Evolutionary conservation across 208 protist genomes (phyloP).

Genomic region (Acanthamoeba castellanii): DNA sequence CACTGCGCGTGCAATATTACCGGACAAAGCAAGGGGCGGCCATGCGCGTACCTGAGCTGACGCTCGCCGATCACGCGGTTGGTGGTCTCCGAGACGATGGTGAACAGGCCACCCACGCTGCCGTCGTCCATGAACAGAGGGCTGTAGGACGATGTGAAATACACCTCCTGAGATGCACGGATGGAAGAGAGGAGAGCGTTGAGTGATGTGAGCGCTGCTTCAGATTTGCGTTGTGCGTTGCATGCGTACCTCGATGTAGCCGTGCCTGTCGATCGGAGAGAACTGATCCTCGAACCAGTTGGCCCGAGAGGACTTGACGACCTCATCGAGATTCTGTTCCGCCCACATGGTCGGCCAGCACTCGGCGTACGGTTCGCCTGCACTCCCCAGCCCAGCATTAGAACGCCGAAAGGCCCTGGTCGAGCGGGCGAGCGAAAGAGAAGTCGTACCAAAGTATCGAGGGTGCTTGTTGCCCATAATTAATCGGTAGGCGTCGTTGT

Average conservation of each 20-base stretch:
- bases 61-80: slow-evolving; percentile 49
- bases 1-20: neutral
- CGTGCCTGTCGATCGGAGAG: slow-evolving; percentile 46
- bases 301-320: slow-evolving; percentile 45
- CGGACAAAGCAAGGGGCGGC: neutral
- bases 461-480: slow-evolving; percentile 67
- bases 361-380: slow-evolving; percentile 42
- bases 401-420: neutral
- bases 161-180: neutral
- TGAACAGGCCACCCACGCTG: slow-evolving; percentile 51
- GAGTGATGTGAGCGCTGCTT: neutral
- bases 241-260: slow-evolving; percentile 35
- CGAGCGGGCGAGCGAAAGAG: neutral
- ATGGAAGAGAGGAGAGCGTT: neutral
- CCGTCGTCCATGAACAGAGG: slow-evolving; percentile 68
- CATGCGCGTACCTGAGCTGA: neutral
- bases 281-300: slow-evolving; percentile 69
- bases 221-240: too few species aligned
- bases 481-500: slow-evolving; percentile 51
- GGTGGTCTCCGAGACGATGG: slow-evolving; percentile 54
- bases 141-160: slow-evolving; percentile 65
- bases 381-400: neutral
- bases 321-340: slow-evolving; percentile 49
- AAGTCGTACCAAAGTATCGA: slow-evolving; percentile 5
- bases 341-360: slow-evolving; percentile 62